Evolutionary conservation across 2,329 filamentous ascomycete species (phyloP).

Genomic region (Lasiodiplodia sp.): DNA sequence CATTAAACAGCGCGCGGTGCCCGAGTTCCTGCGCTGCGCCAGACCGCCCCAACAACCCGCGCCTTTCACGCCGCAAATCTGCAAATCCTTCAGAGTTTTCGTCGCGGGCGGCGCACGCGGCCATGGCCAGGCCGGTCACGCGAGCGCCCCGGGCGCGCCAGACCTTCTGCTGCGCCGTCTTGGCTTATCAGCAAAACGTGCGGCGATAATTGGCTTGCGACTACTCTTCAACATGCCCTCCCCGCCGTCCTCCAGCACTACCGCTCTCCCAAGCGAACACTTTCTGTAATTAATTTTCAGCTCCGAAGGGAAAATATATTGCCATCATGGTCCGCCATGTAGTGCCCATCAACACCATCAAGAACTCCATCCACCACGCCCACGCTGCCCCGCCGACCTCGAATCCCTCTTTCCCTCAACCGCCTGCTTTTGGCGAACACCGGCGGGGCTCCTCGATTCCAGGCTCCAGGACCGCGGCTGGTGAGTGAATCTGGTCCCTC

Average conservation of each 20-base stretch:
- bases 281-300: conserved; percentile 12
- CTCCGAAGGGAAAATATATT: conserved; percentile 4
- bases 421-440: conserved; percentile 29
- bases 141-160: conserved; percentile 17
- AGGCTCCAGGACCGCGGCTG: conserved; percentile 48
- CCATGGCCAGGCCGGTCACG: conserved; percentile 24
- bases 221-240: conserved; percentile 27
- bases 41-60: conserved; percentile 13
- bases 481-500: conserved; percentile 36
- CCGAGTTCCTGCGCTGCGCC: conserved; percentile 6
- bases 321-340: conserved; percentile 31
- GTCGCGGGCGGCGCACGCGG: conserved; percentile 25
- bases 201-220: conserved; percentile 16
- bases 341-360: conserved; percentile 30
- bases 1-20: conserved; percentile 21
- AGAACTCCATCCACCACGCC: conserved; percentile 24
- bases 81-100: conserved; percentile 27
- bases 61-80: conserved; percentile 25
- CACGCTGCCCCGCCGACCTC: conserved; percentile 18
- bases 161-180: conserved; percentile 14
- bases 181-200: conserved; percentile 22
- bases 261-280: conserved; percentile 5
- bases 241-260: conserved; percentile 18
- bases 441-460: conserved; percentile 36
- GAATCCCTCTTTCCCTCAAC: conserved; percentile 9